Percentiles rank a stretch among this genome's conserved stretches.
These are phyloP conservation scores for Rhizopogon vinicolor DNA, from an alignment of 768 basidiomycete species.

Conservation along the genomic window DNA sequence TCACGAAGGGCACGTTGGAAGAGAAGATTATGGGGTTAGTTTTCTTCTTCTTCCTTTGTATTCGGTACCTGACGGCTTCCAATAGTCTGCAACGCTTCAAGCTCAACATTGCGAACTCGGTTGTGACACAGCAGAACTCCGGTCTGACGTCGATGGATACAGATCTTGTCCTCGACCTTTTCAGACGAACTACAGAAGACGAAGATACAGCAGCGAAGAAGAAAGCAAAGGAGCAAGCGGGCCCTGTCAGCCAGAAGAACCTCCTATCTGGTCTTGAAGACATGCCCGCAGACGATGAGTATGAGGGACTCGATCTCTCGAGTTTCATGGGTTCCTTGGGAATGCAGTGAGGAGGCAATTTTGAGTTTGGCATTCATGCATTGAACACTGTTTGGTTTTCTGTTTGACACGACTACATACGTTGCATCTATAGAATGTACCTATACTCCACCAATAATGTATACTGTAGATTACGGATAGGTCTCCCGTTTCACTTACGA, in stretches of 20 bases:
- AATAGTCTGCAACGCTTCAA: slow-evolving; percentile 94
- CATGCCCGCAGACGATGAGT: slow-evolving; percentile 89
- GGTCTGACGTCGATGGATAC: slow-evolving; percentile 96
- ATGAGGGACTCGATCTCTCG: slow-evolving; percentile 79
- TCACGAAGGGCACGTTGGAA: slow-evolving; percentile 95
- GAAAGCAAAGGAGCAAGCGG: slow-evolving; percentile 46
- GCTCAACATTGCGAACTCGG: slow-evolving; percentile 93
- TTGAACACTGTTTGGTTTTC: slow-evolving; percentile 8
- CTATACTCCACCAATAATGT: slow-evolving; percentile 28
- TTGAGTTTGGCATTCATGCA: slow-evolving; percentile 11
- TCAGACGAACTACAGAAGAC: slow-evolving; percentile 71
- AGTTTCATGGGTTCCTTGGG: slow-evolving; percentile 86
- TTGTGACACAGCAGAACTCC: slow-evolving; percentile 96
- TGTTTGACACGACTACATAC: slow-evolving; percentile 21
- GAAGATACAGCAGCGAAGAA: slow-evolving; percentile 60
- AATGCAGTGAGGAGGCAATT: slow-evolving; percentile 29
- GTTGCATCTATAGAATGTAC: slow-evolving; percentile 30
- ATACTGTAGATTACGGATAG: slow-evolving; percentile 21
- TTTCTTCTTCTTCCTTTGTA: background rate
- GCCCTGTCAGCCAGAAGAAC: slow-evolving; percentile 72
- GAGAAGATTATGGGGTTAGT: slow-evolving; percentile 99
- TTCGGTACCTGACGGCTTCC: slow-evolving; percentile 7
- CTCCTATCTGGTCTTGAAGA: slow-evolving; percentile 88
- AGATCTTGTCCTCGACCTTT: slow-evolving; percentile 92
- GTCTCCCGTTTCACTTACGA: background rate